These are phyloP conservation scores for Ogataea parapolymorpha DNA, from an alignment of 805 yeast genomes.

Conservation along the genomic window DNA sequence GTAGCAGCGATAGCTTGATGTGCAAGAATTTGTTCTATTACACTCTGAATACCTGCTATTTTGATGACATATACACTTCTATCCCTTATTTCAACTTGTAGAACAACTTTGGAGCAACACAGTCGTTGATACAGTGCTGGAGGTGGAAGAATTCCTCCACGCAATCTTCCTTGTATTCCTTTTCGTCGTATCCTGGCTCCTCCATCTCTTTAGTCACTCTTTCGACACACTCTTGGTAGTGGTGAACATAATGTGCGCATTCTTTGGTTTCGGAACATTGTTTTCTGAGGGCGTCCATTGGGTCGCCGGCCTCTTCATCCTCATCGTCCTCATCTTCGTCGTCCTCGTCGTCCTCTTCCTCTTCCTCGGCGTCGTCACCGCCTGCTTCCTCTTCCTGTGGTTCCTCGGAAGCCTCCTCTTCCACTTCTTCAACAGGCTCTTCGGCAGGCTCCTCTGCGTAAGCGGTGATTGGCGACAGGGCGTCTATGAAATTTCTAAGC, in stretches of 20 bases:
- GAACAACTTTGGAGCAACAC: slow-evolving; percentile 89
- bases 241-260: slow-evolving; percentile 77
- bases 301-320: slow-evolving; percentile 65
- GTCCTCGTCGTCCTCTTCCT: slow-evolving; percentile 37
- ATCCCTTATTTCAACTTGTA: slow-evolving; percentile 67
- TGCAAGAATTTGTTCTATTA: slow-evolving; percentile 1
- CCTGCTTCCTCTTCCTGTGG: slow-evolving; percentile 32
- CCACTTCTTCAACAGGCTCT: slow-evolving; percentile 19
- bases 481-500: slow-evolving; percentile 74
- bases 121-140: slow-evolving; percentile 88
- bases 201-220: slow-evolving; percentile 88
- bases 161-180: slow-evolving; percentile 91
- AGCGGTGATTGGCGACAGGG: slow-evolving; percentile 73
- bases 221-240: slow-evolving; percentile 91
- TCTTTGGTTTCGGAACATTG: slow-evolving; percentile 67
- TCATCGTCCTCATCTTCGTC: slow-evolving; percentile 40
- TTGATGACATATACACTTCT: slow-evolving; percentile 3
- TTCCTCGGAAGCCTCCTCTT: slow-evolving; percentile 34
- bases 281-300: slow-evolving; percentile 57
- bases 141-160: slow-evolving; percentile 97
- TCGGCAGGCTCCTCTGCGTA: slow-evolving; percentile 66
- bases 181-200: slow-evolving; percentile 78
- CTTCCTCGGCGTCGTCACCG: slow-evolving; percentile 38
- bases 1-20: neutral
- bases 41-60: slow-evolving; percentile 7